phyloP scores from a whole-genome alignment of 2,329 filamentous ascomycete species.

The Colletotrichum noveboracense region DNA sequence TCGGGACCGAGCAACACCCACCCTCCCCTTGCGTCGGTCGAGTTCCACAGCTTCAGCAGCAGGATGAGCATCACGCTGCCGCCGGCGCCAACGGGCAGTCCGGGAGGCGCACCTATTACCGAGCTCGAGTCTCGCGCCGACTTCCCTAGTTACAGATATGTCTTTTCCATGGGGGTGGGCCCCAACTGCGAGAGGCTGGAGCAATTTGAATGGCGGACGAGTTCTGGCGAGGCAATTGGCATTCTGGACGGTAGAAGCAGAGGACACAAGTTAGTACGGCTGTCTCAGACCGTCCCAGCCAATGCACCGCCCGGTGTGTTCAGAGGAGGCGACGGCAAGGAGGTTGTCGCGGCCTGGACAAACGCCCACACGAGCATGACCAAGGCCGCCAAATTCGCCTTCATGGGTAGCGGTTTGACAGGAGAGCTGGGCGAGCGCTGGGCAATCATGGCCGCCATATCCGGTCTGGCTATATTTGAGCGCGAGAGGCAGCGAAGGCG shows the following conservation, averaged over 20 bases:
- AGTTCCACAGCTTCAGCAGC: slow-evolving; percentile 14
- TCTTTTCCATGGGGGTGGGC: slow-evolving; percentile 39
- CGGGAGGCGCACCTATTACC: slow-evolving; percentile 5
- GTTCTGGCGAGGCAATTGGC: slow-evolving; percentile 37
- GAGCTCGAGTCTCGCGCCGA: background rate
- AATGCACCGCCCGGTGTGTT: background rate
- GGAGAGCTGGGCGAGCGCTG: slow-evolving; percentile 46
- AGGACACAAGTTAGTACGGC: slow-evolving; percentile 48
- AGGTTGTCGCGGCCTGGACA: slow-evolving; percentile 48
- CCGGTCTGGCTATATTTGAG: slow-evolving; percentile 25
- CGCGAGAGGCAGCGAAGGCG: slow-evolving; percentile 6
- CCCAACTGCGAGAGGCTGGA: slow-evolving; percentile 28
- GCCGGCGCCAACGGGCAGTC: background rate
- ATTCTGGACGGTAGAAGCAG: slow-evolving; percentile 32
- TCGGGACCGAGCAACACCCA: slow-evolving; percentile 16
- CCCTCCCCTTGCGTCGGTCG: slow-evolving; percentile 19
- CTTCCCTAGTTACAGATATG: slow-evolving; percentile 27
- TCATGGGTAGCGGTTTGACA: slow-evolving; percentile 41
- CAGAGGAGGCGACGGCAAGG: slow-evolving; percentile 37
- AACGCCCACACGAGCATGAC: slow-evolving; percentile 34
- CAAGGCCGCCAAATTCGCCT: slow-evolving; percentile 43
- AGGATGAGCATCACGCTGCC: slow-evolving; percentile 15
- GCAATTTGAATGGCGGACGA: slow-evolving; percentile 49
- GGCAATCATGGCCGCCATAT: slow-evolving; percentile 46
- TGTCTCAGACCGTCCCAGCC: slow-evolving; percentile 23